phyloP scores from a whole-genome alignment of 768 basidiomycete genomes.

The Candolleomyces eurysporus region DNA sequence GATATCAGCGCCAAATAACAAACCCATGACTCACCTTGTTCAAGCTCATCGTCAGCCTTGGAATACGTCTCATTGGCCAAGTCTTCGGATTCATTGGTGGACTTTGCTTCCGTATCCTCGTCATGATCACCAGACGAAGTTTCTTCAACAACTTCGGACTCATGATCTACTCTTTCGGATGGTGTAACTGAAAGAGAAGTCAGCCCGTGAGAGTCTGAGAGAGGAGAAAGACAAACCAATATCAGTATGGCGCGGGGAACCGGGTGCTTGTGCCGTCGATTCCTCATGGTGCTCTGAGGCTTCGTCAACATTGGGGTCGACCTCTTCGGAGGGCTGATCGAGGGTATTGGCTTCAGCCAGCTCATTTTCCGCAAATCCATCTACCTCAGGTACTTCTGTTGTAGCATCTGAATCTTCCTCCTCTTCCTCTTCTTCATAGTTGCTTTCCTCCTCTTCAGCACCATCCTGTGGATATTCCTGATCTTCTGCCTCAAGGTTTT shows the following conservation, averaged over 20 bases:
- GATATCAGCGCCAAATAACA: neutral
- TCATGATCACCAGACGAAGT: neutral
- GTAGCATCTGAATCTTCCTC: neutral
- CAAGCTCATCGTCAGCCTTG: neutral
- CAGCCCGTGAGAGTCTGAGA: neutral
- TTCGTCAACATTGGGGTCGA: neutral
- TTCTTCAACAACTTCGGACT: neutral
- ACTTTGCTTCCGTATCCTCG: neutral
- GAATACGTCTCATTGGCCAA: neutral
- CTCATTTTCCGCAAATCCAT: neutral
- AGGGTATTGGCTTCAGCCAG: neutral
- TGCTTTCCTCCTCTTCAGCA: constrained; percentile 3
- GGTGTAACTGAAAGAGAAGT: neutral
- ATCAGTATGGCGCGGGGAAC: neutral
- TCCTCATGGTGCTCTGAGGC: neutral
- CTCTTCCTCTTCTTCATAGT: constrained; percentile 7
- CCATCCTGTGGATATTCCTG: constrained; percentile 10
- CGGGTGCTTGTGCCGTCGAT: neutral
- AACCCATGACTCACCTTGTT: neutral
- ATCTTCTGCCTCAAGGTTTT: constrained; percentile 2
- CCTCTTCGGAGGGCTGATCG: constrained; percentile 1
- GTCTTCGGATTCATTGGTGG: neutral
- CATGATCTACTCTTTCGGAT: neutral
- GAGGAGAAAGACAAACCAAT: neutral
- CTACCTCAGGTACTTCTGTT: neutral